A percentile compares a stretch with the other conserved stretches of the same genome.
phyloP scores from a whole-genome alignment of 2,329 filamentous ascomycete species.

The Malbranchea zuffiana region DNA sequence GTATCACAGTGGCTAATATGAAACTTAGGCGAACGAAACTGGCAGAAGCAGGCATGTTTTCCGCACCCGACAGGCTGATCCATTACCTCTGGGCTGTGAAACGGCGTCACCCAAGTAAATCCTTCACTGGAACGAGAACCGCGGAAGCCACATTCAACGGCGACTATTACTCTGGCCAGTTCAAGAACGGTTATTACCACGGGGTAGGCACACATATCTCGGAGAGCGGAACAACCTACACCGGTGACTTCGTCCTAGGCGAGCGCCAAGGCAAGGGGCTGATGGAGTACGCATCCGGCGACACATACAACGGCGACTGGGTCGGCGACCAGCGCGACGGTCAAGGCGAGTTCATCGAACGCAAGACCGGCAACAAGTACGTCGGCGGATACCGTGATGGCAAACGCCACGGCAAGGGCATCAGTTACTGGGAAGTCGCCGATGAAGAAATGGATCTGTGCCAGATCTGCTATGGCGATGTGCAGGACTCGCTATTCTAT shows the following conservation, averaged over 20 bases:
- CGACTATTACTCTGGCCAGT: slow-evolving; percentile 46
- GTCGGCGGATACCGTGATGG: slow-evolving; percentile 51
- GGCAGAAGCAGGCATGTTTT: slow-evolving; percentile 26
- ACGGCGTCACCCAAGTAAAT: slow-evolving; percentile 36
- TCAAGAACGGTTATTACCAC: slow-evolving; percentile 42
- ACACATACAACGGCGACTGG: slow-evolving; percentile 40
- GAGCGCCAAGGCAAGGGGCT: slow-evolving; percentile 46
- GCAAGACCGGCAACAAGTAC: slow-evolving; percentile 49
- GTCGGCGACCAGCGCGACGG: slow-evolving; percentile 41
- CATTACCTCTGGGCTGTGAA: slow-evolving; percentile 37
- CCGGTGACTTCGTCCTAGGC: slow-evolving; percentile 43
- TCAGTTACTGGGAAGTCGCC: slow-evolving; percentile 51
- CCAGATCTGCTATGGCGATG: slow-evolving; percentile 52
- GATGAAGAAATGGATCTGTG: slow-evolving; percentile 51
- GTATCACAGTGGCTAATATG: slow-evolving; percentile 9
- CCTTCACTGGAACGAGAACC: slow-evolving; percentile 39
- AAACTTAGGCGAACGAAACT: slow-evolving; percentile 24
- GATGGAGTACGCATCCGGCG: slow-evolving; percentile 47
- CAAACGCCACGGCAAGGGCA: slow-evolving; percentile 51
- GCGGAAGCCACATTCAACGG: slow-evolving; percentile 44
- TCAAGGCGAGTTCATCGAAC: slow-evolving; percentile 46
- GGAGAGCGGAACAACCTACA: slow-evolving; percentile 46
- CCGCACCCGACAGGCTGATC: slow-evolving; percentile 29
- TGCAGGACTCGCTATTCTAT: slow-evolving; percentile 50
- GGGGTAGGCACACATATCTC: slow-evolving; percentile 45